Base-by-base conservation (phyloP, 2,329 filamentous ascomycete genomes). In the Aureobasidium sp. region DNA sequence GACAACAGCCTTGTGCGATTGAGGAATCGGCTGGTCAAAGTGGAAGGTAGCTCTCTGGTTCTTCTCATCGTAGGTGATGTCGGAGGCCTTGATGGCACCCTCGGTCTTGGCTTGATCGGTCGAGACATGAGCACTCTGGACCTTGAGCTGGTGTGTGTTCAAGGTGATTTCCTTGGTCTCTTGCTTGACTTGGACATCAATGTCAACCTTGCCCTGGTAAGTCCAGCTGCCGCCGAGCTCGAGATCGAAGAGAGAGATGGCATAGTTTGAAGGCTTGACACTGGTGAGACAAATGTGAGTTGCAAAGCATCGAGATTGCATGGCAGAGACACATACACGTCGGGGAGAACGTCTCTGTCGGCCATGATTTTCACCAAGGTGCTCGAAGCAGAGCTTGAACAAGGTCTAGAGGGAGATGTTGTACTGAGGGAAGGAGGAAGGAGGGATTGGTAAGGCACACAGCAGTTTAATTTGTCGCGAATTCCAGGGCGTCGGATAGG, bases 201-300 rank as follows among this genome's bases (percentile, higher is more conserved):
- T 94, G 59, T 81, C 85, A 58, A 96, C 88, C 17, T 78, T 83
- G 60, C 93, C 93, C 72, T 91, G 82, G 74, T 91, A 98, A 56
- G 79, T 82, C 84, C 91, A 95, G 56, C 73, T 73, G 53, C 79
- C 80, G 58, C 79, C 78, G 51, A 83, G 72, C 61, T 95, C 84
- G 59, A 98, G 74, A 62, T 93, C 85, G 65, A 78, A 82, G 62
- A 98, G 79, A 53, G 85, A 88, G 60, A 98, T 77, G 64, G 81
- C 76, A 73, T 98, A 98, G 74, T 97, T 89, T 58, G 77, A 74
- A 2, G 93, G 90, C 73, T 89, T 91, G 66, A 91, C 82, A 65
- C 80, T 84, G 57, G 35, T 41, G 8, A 10, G 32, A 21, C 2
- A 40, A 11, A 16, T 6, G 8, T 16, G 27, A 54, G 32, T 32